Evolutionary conservation across 1,284 basidiomycete species (phyloP), one percentile per base, ranked within the genome.

Genomic region (Tilletia walkeri): DNA sequence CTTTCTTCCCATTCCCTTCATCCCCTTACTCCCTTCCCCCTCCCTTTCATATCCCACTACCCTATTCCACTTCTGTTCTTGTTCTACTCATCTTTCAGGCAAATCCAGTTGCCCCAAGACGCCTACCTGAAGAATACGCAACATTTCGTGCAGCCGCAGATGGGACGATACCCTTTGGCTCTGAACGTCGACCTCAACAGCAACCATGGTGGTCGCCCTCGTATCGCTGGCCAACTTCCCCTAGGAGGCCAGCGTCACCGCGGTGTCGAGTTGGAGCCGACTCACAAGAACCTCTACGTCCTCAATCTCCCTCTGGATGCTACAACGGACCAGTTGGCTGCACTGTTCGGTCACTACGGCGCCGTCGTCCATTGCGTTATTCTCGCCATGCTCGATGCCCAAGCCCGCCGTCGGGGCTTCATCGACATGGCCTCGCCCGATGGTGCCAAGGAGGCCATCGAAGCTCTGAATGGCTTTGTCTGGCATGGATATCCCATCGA

Each of bases 401-500:
- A 81, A 59, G 82, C 82, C 12, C 77, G 82, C 50, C 76, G 81
- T 36, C 74, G 81, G 24, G 82, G 82, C 16, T 82, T 83, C 69
- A 80, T 83, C 48, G 79, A 82, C 69, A 83, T 83, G 82, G 72
- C 75, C 6, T 65, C 69, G 12, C 66, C 80, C 2, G 38, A 56
- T n/a, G 72, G 79, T 53, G 82, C 82, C 5, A 74, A 72, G 20
- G 69, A 67, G 38, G 82, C 82, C 4, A 75, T 83, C 50, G 72
- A 77, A 18, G 66, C 65, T 20, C 72, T 82, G 49, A 74, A 81
- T 53, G 79, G 80, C 10, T 73, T 72, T 59, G 69, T 73, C 18
- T 83, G 82, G 82, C 73, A 77, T 65, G 75, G 80, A 20, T 83
- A 83, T 65, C 79, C 81, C 12, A 76, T 83, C 69, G 82, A 82